Base-by-base conservation (phyloP, 768 basidiomycete genomes). In the Psilocybe cubensis region DNA sequence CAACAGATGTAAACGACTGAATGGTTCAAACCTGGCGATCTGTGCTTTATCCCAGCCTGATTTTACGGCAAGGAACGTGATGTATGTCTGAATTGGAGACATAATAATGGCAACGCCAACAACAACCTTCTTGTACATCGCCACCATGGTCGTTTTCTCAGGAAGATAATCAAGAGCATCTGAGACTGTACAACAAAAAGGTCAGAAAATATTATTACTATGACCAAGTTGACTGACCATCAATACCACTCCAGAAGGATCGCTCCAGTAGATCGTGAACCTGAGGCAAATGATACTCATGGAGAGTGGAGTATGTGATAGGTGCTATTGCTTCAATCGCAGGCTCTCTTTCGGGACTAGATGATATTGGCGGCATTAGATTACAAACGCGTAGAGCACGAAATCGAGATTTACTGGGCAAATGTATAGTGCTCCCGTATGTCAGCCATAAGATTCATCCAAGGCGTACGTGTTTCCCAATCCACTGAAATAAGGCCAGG, bases 41-140 rank as follows among this genome's bases (percentile, higher is more conserved):
- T 87, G 84, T 3, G 85, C 78, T 63, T 88, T 88, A 54, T 93
- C 88, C 91, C 91, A 94, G 9, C 92, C 91, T 17, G 86, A 77
- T 63, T 81, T 86, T 48, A 94, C 92, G 35, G 80, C 87, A 14
- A 94, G 78, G 60, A 92, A 94, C 18, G 90, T 92, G 52, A 94
- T 91, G 64, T 94, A 94, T 3, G 89, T 87, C 68, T 92, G 89
- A 47, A 82, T 81, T 0, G 92, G 92, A 21, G 89, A 91, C 68
- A 86, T 91, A 57, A 92, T 72, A 57, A 93, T 82, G 11, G 88
- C 89, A 17, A 83, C 72, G 25, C 92, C 92, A 7, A 93, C 79
- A 4, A 94, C 89, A 10, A 92, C 75, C 47, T 74, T 72, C 56
- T 85, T 87, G 71, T 92, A 92, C 56, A 76, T 78, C 3, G 89